These are phyloP conservation scores for Clonostachys rosea DNA, from an alignment of 2,329 filamentous ascomycete genomes.

Conservation along the genomic window DNA sequence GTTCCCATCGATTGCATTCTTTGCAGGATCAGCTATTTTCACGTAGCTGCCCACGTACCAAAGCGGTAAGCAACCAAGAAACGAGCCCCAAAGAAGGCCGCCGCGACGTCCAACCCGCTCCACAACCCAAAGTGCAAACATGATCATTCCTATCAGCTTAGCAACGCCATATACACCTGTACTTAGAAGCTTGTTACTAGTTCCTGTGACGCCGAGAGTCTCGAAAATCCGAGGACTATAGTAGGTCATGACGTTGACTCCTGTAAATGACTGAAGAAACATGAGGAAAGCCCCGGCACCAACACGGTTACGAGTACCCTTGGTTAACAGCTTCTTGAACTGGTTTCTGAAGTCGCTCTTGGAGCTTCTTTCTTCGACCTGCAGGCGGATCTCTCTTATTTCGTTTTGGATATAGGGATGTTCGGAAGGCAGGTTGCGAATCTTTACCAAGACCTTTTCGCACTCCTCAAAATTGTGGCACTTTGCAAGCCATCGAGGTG, in stretches of 20 bases:
- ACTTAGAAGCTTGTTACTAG: conserved; percentile 23
- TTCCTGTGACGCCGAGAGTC: conserved; percentile 26
- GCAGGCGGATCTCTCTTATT: conserved; percentile 51
- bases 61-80: conserved; percentile 29
- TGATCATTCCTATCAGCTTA: conserved; percentile 27
- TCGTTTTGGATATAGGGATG: conserved; percentile 28
- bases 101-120: conserved; percentile 42
- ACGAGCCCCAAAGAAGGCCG: conserved; percentile 33
- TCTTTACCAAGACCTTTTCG: conserved; percentile 8
- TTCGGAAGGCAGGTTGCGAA: conserved; percentile 12
- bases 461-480: conserved; percentile 17
- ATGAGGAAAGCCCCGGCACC: conserved; percentile 42
- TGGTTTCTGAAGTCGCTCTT: conserved; percentile 16
- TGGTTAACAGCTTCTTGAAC: conserved; percentile 25
- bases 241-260: conserved; percentile 58
- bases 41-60: conserved; percentile 33
- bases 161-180: conserved; percentile 34
- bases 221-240: conserved; percentile 21
- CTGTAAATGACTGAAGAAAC: conserved; percentile 25
- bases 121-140: conserved; percentile 37
- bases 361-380: conserved; percentile 42
- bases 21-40: conserved; percentile 20
- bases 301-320: conserved; percentile 31
- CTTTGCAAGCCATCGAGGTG: conserved; percentile 36
- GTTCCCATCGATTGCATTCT: conserved; percentile 36